Base-by-base conservation (phyloP, 129 eudicot genomes). In the Saposhnikovia divaricata region DNA sequence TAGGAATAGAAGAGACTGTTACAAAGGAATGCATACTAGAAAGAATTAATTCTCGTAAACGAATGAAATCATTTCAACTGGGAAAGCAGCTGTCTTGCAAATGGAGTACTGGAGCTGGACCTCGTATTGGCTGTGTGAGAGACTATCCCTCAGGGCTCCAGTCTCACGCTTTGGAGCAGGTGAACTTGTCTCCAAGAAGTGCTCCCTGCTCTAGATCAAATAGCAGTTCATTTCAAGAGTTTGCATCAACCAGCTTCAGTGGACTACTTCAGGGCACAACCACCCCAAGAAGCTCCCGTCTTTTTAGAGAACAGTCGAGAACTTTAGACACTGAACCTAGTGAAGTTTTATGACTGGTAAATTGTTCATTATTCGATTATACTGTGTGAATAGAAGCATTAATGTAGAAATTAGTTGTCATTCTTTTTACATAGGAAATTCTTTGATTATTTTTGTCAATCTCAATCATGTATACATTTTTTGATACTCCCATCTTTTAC, bases 101-200 rank as follows among this genome's bases (percentile, higher is more conserved):
- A 86, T 96, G 99, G 99, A 90, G 93, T 78, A 92, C 99, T 3
- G 99, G 99, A 51, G 99, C 97, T n/a, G 99, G 99, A 68, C 99
- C 99, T 6, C 82, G 98, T 11, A 96, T 96, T 10, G 97, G 99
- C 25, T 96, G 97, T 43, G 61, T 96, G 78, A 84, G 98, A 80
- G 99, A 92, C 78, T 96, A 96, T 80, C 99, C 99, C 0, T 80
- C 91, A 3, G 90, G 86, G 82, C 93, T 96, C 53, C 98, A 92
- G 53, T 90, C 85, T 19, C 99, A 89, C 25, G 90, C 98, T n/a
- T 75, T 96, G 77, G 99, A 96, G 86, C 90, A 84, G 78, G 93
- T 77, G 13, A 89, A 85, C 59, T 78, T 96, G 53, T 96, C 98
- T 69, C 99, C 99, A 71, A 89, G 93, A 84, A 90, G 88, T 77